Conservation (phyloP, 495 filamentous ascomycete genomes). For the Trichoderma parareesei region DNA sequence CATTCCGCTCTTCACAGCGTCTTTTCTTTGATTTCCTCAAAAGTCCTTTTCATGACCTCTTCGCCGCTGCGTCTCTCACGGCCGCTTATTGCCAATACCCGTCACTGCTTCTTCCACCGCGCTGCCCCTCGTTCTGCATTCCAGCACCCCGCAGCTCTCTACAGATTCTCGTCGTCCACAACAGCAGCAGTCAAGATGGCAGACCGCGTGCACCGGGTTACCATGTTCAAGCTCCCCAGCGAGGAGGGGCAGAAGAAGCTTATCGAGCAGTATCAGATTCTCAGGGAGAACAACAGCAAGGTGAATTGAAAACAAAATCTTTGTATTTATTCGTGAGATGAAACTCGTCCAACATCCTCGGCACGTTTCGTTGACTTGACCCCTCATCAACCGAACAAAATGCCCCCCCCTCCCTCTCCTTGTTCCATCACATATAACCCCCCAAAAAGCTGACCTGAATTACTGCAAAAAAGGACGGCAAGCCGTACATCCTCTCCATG, state of each 20-base stretch:
- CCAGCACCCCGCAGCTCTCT: not conserved
- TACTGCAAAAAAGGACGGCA: constrained; percentile 43
- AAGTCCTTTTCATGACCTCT: too few species aligned
- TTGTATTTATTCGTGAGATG: not conserved
- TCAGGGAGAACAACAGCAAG: constrained; percentile 22
- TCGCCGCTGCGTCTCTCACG: too few species aligned
- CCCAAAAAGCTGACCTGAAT: constrained; percentile 8
- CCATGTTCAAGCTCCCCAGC: constrained; percentile 32
- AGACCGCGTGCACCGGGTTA: constrained; percentile 23
- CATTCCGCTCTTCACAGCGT: too few species aligned
- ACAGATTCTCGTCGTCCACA: not conserved
- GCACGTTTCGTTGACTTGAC: too few species aligned
- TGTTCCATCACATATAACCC: too few species aligned
- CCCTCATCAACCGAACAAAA: not conserved
- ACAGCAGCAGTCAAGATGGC: constrained; percentile 8
- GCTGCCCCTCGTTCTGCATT: not conserved
- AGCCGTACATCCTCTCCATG: constrained; percentile 54
- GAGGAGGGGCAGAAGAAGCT: constrained; percentile 23
- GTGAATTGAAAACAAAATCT: not conserved
- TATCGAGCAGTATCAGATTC: constrained; percentile 22
- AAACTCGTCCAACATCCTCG: not conserved
- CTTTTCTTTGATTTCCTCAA: too few species aligned
- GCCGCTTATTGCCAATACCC: too few species aligned
- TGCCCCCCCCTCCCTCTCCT: not conserved
- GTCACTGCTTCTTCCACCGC: too few species aligned